A percentile compares a stretch with the other conserved stretches of the same genome.
phyloP scores from a whole-genome alignment of 768 basidiomycete species.

The Mycena vulgaris region DNA sequence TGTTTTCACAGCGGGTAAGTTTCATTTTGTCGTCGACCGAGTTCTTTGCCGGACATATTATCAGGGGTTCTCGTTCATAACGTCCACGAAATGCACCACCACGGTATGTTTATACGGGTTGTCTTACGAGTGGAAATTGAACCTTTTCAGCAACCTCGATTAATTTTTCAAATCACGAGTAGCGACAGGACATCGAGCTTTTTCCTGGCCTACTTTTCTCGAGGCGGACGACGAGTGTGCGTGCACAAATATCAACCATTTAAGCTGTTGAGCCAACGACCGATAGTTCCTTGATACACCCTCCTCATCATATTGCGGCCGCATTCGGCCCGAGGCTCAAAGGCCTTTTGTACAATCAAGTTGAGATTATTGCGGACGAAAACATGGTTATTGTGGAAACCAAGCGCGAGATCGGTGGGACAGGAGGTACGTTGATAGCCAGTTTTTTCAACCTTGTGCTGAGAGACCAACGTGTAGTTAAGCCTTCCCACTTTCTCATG shows the following conservation, averaged over 20 bases:
- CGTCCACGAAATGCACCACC: slow-evolving; percentile 71
- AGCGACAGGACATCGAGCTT: slow-evolving; percentile 68
- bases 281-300: slow-evolving; percentile 56
- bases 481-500: slow-evolving; percentile 71
- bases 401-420: slow-evolving; percentile 46
- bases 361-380: slow-evolving; percentile 55
- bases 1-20: slow-evolving; percentile 73
- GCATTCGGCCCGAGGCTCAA: slow-evolving; percentile 58
- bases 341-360: slow-evolving; percentile 56
- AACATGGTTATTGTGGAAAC: slow-evolving; percentile 71
- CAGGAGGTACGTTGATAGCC: slow-evolving; percentile 53
- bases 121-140: slow-evolving; percentile 30
- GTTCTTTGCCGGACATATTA: slow-evolving; percentile 29
- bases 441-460: background rate
- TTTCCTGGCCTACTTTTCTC: slow-evolving; percentile 77
- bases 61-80: slow-evolving; percentile 81
- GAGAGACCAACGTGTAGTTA: slow-evolving; percentile 52
- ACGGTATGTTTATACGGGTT: slow-evolving; percentile 55
- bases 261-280: background rate
- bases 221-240: slow-evolving; percentile 67
- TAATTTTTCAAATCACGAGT: slow-evolving; percentile 74
- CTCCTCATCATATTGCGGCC: slow-evolving; percentile 60
- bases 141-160: slow-evolving; percentile 65
- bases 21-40: slow-evolving; percentile 11
- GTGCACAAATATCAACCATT: slow-evolving; percentile 32